Evolutionary conservation across 1,284 basidiomycete genomes (phyloP).

Genomic region (Apiotrichum montevideense): DNA sequence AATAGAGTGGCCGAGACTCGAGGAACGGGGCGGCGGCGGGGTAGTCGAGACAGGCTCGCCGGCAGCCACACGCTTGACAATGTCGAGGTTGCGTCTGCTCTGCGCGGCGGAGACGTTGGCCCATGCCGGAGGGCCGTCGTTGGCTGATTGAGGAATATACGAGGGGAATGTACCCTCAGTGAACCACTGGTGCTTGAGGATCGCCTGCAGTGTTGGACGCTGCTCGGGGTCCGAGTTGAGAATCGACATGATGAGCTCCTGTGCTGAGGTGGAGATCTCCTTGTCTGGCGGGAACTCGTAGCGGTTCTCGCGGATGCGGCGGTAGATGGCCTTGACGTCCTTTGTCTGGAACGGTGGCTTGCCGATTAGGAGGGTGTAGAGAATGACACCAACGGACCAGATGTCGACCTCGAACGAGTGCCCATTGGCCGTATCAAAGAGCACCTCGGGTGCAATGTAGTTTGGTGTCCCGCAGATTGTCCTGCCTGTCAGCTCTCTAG

Average conservation of each 20-base stretch:
- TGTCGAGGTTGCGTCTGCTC: constrained; percentile 63
- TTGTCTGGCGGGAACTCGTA: constrained; percentile 86
- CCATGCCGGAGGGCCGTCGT: constrained; percentile 69
- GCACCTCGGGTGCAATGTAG: constrained; percentile 95
- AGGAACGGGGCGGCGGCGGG: constrained; percentile 4
- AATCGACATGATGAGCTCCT: constrained; percentile 75
- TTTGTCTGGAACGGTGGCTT: constrained; percentile 97
- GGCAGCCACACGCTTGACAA: constrained; percentile 35
- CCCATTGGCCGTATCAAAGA: constrained; percentile 91
- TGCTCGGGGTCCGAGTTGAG: constrained; percentile 72
- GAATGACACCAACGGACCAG: constrained; percentile 95
- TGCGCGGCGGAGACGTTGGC: constrained; percentile 58
- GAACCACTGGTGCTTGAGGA: constrained; percentile 83
- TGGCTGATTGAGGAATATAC: constrained; percentile 70
- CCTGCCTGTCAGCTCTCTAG: constrained; percentile 30
- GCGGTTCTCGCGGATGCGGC: constrained; percentile 88
- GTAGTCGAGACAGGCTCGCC: constrained; percentile 24
- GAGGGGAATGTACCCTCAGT: constrained; percentile 70
- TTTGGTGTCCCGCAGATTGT: constrained; percentile 98
- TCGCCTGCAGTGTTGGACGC: constrained; percentile 77
- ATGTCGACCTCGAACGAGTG: constrained; percentile 98
- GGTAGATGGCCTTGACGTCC: constrained; percentile 91
- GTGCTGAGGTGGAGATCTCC: constrained; percentile 63
- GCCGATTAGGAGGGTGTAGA: constrained; percentile 91
- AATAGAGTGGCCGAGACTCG: constrained; percentile 48